Percentiles rank a stretch among this genome's conserved stretches.
These are phyloP conservation scores for Penicillium brasilianum DNA, from an alignment of 2,329 filamentous ascomycete species.

Conservation along the genomic window DNA sequence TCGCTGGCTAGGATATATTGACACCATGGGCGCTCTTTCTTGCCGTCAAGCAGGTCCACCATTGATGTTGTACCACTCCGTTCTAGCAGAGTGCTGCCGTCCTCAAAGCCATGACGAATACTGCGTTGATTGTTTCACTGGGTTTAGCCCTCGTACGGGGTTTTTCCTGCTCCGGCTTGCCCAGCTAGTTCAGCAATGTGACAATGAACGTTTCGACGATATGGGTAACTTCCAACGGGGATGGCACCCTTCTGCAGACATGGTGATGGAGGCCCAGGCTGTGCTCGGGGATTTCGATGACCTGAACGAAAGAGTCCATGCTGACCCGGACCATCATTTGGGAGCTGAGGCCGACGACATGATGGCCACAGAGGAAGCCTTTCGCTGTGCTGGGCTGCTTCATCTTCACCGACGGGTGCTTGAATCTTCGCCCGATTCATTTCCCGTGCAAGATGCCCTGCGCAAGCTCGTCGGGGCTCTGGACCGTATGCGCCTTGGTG, in stretches of 20 bases:
- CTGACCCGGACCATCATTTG: conserved; percentile 47
- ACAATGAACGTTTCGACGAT: conserved; percentile 66
- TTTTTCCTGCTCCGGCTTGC: conserved; percentile 74
- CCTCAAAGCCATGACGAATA: conserved; percentile 64
- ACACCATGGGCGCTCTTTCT: conserved; percentile 74
- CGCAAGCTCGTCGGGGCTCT: conserved; percentile 67
- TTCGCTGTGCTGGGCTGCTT: conserved; percentile 77
- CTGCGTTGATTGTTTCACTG: conserved; percentile 79
- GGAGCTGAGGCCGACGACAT: conserved; percentile 53
- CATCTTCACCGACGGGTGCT: conserved; percentile 77
- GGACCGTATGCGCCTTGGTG: conserved; percentile 65
- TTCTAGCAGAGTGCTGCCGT: conserved; percentile 54
- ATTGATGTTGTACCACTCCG: conserved; percentile 56
- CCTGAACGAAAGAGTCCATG: conserved; percentile 52
- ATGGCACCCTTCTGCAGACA: conserved; percentile 64
- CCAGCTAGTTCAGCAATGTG: conserved; percentile 71
- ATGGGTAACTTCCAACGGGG: conserved; percentile 55
- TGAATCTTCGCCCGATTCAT: conserved; percentile 61
- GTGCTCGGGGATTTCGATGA: conserved; percentile 67
- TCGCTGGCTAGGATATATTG: conserved; percentile 83
- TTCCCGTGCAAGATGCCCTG: conserved; percentile 67
- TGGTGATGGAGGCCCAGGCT: conserved; percentile 61
- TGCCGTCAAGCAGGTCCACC: conserved; percentile 62
- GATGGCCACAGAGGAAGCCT: conserved; percentile 74
- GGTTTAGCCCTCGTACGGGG: conserved; percentile 75